Base-by-base conservation (phyloP, 768 basidiomycete species). In the Hericium rajendrae region DNA sequence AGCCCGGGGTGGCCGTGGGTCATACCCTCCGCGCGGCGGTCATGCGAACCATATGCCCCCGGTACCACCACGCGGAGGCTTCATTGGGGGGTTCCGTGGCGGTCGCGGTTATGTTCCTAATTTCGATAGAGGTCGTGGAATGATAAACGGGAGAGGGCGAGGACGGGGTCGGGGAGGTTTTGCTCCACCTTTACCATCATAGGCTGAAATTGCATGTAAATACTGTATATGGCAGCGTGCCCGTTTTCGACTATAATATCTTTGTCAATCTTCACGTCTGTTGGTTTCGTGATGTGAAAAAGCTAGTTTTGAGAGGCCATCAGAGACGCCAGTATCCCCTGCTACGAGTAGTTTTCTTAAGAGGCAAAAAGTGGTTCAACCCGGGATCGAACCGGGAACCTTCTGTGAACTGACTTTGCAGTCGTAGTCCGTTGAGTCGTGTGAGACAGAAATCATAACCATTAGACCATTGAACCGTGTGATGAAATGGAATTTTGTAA, bases 91-190 rank as follows among this genome's bases (percentile, higher is more conserved):
- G 22, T 40, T 52, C 13, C 68, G 43, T 16, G 43, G 74, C 41
- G 74, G 73, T 41, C 65, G 76, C 9, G 67, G 64, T n/a, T 68
- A 64, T 24, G 48, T 22, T 22, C 59, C 70, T 0, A 51, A 57
- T 51, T 52, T 64, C n/a, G 70, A 71, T 40, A 70, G 74, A 20
- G 67, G 65, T 38, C 63, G 70, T 0, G 71, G 73, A 9, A 10
- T n/a, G n/a, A n/a, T 20, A 2, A 20, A 20, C 16, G 20, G 43
- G 43, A 20, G 43, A 46, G 20, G n/a, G 43, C 13, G 43, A 20
- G 43, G 43, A 2, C 43, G 32, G 13, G 53, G 55, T 15, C 18
- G 60, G 5, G 32, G 60, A 15, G 60, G 60, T 5, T 43, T 10
- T 20, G 13, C 38, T 4, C 59, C 55, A 26, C 38, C 53, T 6